Conservation (phyloP, 129 eudicot species). For the Mikania micrantha region DNA sequence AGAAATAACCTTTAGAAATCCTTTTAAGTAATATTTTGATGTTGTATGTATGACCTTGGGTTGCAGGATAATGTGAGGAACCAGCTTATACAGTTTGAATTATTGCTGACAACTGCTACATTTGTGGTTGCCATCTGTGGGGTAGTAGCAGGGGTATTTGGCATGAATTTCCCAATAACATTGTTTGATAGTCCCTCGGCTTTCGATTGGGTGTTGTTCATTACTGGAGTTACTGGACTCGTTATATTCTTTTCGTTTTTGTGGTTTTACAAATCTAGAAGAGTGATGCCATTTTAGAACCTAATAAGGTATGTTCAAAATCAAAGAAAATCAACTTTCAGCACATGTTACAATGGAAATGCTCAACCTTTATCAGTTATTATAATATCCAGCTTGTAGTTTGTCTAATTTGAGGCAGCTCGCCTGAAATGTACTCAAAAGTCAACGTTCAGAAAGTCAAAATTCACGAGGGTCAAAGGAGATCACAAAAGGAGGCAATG, state of each 20-base stretch:
- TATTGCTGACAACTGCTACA: constrained; percentile 80
- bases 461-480: constrained; percentile 73
- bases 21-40: not conserved
- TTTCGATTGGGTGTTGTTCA: constrained; percentile 74
- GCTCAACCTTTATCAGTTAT: not conserved
- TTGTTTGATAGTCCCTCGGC: constrained; percentile 51
- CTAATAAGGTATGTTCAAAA: not conserved
- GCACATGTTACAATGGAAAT: not conserved
- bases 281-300: constrained; percentile 77
- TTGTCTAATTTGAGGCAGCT: not conserved
- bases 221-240: constrained; percentile 59
- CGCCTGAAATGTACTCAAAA: not conserved
- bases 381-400: not conserved
- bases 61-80: constrained; percentile 88
- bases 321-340: not conserved
- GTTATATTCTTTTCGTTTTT: constrained; percentile 54
- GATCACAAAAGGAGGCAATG: constrained; percentile 25
- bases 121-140: constrained; percentile 94
- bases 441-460: constrained; percentile 8
- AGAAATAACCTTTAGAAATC: not conserved
- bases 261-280: constrained; percentile 70
- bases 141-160: constrained; percentile 92
- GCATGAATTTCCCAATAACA: constrained; percentile 74
- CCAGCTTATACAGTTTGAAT: constrained; percentile 91
- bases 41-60: not conserved